phyloP scores from a whole-genome alignment of 768 basidiomycete genomes.

The Tulasnella sp. region DNA sequence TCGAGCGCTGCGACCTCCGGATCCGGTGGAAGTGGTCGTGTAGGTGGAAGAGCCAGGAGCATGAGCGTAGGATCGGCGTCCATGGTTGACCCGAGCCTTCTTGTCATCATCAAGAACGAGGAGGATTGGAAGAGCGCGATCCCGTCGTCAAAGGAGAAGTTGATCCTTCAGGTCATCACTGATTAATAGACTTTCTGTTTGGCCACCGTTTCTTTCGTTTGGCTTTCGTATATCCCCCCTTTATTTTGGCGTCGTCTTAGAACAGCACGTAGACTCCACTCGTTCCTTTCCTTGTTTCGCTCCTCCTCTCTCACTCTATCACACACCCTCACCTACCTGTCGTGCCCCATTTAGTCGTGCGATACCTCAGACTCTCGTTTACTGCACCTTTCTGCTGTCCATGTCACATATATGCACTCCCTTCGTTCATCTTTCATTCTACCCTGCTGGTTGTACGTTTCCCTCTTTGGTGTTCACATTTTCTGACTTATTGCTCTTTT shows the following conservation, averaged over 20 bases:
- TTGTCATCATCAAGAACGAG: constrained; percentile 24
- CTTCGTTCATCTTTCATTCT: constrained; percentile 1
- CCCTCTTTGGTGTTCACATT: neutral
- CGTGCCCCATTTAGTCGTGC: constrained; percentile 3
- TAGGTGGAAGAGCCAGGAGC: neutral
- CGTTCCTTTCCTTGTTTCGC: neutral
- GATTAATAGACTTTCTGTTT: neutral
- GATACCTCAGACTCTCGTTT: neutral
- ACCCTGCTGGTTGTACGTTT: neutral
- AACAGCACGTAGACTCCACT: neutral
- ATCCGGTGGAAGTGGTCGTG: neutral
- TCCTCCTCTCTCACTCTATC: neutral
- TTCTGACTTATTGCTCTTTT: constrained; percentile 7
- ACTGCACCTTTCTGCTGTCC: neutral
- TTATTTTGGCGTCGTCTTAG: neutral
- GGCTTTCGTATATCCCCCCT: neutral
- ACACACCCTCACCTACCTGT: neutral
- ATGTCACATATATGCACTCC: neutral
- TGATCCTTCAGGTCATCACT: constrained; percentile 21
- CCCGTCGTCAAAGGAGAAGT: constrained; percentile 8
- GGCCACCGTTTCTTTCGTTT: neutral
- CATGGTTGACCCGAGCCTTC: constrained; percentile 21
- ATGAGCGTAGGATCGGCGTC: constrained; percentile 20
- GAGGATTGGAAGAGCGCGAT: constrained; percentile 23
- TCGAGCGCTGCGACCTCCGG: neutral